Conservation (phyloP, 2,329 filamentous ascomycete genomes). For the Aciculosporium take region DNA sequence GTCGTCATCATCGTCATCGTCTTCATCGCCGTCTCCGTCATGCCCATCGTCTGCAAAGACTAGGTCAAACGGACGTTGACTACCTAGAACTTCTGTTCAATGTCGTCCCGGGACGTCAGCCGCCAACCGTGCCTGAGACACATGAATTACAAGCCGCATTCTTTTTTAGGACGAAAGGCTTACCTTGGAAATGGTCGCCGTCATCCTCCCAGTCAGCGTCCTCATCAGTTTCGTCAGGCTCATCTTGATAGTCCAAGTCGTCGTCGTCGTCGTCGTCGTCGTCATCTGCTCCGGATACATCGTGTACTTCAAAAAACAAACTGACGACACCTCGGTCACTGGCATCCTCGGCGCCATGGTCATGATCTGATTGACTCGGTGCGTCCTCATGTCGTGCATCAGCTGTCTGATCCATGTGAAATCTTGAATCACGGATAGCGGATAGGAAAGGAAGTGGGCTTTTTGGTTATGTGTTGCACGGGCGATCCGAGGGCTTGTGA, state of each 20-base stretch:
- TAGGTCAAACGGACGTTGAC: conserved; percentile 11
- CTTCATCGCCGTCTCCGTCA: conserved; percentile 14
- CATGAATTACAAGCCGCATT: background rate
- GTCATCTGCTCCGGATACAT: conserved; percentile 3
- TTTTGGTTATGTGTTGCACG: background rate
- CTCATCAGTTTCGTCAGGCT: conserved; percentile 10
- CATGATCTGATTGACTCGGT: background rate
- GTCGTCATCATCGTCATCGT: conserved; percentile 11
- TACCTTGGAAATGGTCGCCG: conserved; percentile 11
- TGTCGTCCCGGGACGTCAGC: conserved; percentile 2
- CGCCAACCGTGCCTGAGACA: background rate
- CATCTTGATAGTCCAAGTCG: conserved; percentile 10
- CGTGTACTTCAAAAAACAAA: conserved; percentile 6
- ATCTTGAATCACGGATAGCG: too few relatives aligned
- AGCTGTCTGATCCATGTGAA: background rate
- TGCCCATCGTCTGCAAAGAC: conserved; percentile 10
- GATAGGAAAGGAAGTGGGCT: too few relatives aligned
- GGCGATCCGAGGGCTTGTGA: background rate
- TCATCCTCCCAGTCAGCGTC: conserved; percentile 8
- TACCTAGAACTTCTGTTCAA: conserved; percentile 1
- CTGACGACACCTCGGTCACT: conserved; percentile 16
- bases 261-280: conserved; percentile 6
- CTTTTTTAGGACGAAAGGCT: background rate
- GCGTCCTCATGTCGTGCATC: background rate
- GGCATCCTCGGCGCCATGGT: background rate